Conservation (phyloP, 163 green algal genomes). For the Botryococcus braunii region DNA sequence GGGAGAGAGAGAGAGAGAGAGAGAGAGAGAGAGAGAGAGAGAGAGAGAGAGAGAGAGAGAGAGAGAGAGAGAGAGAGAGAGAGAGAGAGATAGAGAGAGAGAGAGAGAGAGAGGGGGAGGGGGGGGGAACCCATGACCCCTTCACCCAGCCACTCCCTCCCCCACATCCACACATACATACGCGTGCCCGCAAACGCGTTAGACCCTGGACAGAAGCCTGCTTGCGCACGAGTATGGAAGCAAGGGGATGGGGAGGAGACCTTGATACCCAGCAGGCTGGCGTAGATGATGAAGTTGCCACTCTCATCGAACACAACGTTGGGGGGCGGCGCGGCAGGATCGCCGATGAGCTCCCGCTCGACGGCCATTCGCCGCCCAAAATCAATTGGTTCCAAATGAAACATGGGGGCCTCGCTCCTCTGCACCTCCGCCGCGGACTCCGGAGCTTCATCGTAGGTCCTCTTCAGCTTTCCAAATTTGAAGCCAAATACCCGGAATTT, state of each 20-base stretch:
- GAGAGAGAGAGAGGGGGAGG: no score
- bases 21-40: no score
- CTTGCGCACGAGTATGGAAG: conserved; percentile 1
- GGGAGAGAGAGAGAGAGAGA: no score
- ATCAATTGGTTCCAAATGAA: conserved; percentile 86
- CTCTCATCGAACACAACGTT: conserved; percentile 89
- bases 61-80: no score
- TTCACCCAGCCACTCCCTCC: no score
- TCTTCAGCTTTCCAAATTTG: conserved; percentile 72
- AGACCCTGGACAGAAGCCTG: background rate
- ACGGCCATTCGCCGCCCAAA: conserved; percentile 74
- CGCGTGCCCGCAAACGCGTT: background rate
- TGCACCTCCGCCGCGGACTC: conserved; percentile 75
- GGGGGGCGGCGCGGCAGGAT: conserved; percentile 29
- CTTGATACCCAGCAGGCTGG: conserved; percentile 86
- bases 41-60: no score
- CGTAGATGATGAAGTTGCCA: conserved; percentile 87
- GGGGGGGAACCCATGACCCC: no score
- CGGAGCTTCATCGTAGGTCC: conserved; percentile 80
- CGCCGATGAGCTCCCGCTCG: conserved; percentile 64
- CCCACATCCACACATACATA: no score
- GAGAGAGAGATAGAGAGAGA: no score
- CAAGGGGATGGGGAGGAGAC: conserved; percentile 15
- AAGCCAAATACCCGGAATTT: conserved; percentile 83
- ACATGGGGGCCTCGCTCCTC: conserved; percentile 42